phyloP scores from a whole-genome alignment of 495 filamentous ascomycete species.

The Aspergillus ostianus region DNA sequence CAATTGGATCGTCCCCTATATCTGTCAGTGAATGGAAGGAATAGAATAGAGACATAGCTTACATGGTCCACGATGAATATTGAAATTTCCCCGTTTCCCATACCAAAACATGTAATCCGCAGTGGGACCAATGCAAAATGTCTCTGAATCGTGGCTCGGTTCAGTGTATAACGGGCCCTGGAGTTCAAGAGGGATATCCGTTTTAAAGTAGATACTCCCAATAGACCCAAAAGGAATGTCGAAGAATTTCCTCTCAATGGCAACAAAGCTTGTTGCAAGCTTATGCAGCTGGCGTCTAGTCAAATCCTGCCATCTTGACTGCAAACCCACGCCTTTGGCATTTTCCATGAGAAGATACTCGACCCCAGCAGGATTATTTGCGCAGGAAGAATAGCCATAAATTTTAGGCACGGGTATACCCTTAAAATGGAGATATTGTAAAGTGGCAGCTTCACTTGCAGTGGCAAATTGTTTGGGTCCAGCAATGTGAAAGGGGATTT shows the following conservation, averaged over 20 bases:
- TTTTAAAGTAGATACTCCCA: constrained; percentile 33
- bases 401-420: constrained; percentile 25
- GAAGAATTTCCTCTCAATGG: constrained; percentile 28
- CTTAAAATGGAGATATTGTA: constrained; percentile 24
- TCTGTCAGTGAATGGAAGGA: too few species aligned
- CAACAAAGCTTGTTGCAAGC: constrained; percentile 20
- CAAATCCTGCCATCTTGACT: too few species aligned
- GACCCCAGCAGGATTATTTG: constrained; percentile 14
- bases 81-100: constrained; percentile 13
- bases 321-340: neutral
- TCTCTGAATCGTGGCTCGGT: constrained; percentile 6
- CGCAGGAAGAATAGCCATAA: constrained; percentile 10
- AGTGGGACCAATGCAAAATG: constrained; percentile 29
- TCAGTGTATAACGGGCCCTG: constrained; percentile 8
- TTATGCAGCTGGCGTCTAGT: constrained; percentile 7
- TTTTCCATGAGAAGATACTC: constrained; percentile 24
- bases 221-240: constrained; percentile 23
- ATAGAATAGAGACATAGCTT: too few species aligned
- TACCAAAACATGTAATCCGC: constrained; percentile 26
- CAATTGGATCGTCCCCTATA: too few species aligned
- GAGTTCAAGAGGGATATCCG: constrained; percentile 19
- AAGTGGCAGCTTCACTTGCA: constrained; percentile 37
- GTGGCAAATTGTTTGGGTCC: constrained; percentile 20
- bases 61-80: constrained; percentile 29
- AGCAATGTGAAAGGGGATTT: constrained; percentile 24